These are phyloP conservation scores for Vicia faba DNA, from an alignment of 306 rosid genomes.

Conservation along the genomic window DNA sequence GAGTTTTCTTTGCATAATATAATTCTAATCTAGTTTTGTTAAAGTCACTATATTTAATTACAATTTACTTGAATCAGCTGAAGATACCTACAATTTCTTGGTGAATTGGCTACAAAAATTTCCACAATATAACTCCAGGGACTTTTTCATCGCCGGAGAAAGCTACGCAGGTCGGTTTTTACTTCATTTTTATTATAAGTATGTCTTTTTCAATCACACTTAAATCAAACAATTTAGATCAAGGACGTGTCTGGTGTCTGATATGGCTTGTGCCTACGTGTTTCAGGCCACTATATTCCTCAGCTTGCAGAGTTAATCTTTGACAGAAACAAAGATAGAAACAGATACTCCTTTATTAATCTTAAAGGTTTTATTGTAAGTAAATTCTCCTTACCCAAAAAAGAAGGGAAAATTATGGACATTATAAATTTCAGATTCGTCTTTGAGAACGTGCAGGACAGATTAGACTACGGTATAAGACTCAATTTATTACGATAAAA, in stretches of 20 bases:
- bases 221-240: neutral
- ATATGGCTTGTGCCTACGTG: neutral
- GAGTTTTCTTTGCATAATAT: slow-evolving; percentile 28
- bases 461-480: no score
- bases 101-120: slow-evolving; percentile 59
- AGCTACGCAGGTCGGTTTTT: slow-evolving; percentile 55
- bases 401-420: no score
- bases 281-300: slow-evolving; percentile 61
- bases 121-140: slow-evolving; percentile 53
- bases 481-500: no score
- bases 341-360: slow-evolving; percentile 47
- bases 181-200: no score
- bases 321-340: slow-evolving; percentile 51
- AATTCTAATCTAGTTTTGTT: slow-evolving; percentile 3
- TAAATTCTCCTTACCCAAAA: slow-evolving; percentile 19
- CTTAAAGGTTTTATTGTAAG: slow-evolving; percentile 66
- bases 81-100: slow-evolving; percentile 64
- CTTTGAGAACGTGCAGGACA: no score
- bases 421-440: no score
- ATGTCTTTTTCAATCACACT: neutral
- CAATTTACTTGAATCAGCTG: slow-evolving; percentile 46
- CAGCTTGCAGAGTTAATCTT: slow-evolving; percentile 56
- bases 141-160: slow-evolving; percentile 62
- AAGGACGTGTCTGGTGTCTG: neutral
- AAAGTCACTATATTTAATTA: slow-evolving; percentile 6